These are phyloP conservation scores for Lentinula aciculospora DNA, from an alignment of 768 basidiomycete genomes.

Conservation along the genomic window DNA sequence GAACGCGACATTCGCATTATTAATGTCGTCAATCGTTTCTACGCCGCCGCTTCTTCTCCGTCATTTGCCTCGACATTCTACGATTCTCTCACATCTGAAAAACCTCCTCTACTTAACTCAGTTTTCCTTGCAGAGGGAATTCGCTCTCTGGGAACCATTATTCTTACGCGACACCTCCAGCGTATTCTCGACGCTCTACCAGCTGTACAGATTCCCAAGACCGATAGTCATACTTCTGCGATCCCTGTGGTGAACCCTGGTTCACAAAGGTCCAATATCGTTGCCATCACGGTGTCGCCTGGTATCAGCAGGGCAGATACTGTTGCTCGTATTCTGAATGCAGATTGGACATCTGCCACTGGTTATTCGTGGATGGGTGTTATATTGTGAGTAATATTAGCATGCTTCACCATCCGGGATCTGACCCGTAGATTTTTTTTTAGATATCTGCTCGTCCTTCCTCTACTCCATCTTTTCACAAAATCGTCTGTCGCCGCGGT, in stretches of 20 bases:
- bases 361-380: conserved; percentile 37
- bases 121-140: conserved; percentile 57
- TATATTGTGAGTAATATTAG: conserved; percentile 39
- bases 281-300: conserved; percentile 67
- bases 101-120: conserved; percentile 17
- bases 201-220: conserved; percentile 46
- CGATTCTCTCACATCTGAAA: conserved; percentile 15
- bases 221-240: conserved; percentile 26
- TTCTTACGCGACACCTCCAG: conserved; percentile 77
- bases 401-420: conserved; percentile 2
- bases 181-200: conserved; percentile 81
- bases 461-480: conserved; percentile 59
- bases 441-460: conserved; percentile 66
- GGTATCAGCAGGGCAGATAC: conserved; percentile 73
- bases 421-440: not conserved
- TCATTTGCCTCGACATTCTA: conserved; percentile 20
- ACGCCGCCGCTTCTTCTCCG: conserved; percentile 68
- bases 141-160: conserved; percentile 54
- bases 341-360: conserved; percentile 32
- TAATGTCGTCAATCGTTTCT: conserved; percentile 83
- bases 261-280: conserved; percentile 65
- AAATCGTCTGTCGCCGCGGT: conserved; percentile 61
- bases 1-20: conserved; percentile 91
- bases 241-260: conserved; percentile 38
- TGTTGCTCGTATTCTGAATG: conserved; percentile 48